Evolutionary conservation across 225 moss, liverwort and hornwort species (phyloP), one percentile per base, ranked within the genome.

Genomic region (Neckera pumila): DNA sequence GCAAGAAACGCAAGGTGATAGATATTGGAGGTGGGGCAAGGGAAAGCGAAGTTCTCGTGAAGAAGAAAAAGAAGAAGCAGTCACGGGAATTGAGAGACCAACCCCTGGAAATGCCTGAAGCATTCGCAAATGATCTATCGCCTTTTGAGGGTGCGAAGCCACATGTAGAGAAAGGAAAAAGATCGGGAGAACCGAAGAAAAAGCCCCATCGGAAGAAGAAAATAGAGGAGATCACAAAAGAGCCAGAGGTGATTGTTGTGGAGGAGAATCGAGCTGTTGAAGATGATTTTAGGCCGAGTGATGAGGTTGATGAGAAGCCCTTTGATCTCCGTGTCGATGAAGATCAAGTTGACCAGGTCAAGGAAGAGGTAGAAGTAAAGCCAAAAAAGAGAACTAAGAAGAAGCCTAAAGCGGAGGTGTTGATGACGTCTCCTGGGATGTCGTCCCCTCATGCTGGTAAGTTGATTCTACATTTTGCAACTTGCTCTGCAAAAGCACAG

Each of bases 321-420:
- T 90, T 88, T 36, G 82, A 93, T 66, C 75, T 80, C 51, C 85
- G 49, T 71, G 80, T 78, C 49, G 92, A 93, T 45, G 92, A 94
- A 66, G 89, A 95, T 84, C 92, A 89, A 83, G 84, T 84, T 81
- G 95, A 94, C 82, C 84, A 83, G 87, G 82, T 91, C 70, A 94
- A 94, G 89, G 94, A 96, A 83, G 95, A 92, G 74, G 90, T 88
- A 42, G 94, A 90, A 84, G 85, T 86, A 66, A 93, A 96, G 90
- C 88, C 93, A 56, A 96, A 93, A 92, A 96, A 91, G 83, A 95
- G 91, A 88, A 89, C 85, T 83, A 96, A 95, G 92, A 96, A 95
- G 88, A 96, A 95, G 86, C 91, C 95, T 28, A 96, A 93, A 82
- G 92, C 89, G 89, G 93, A 94, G 84, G 87, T 88, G 90, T 89